A percentile compares a stretch with the other conserved stretches of the same genome.
phyloP scores from a whole-genome alignment of 164 flowering plant species.

The Tetracentron sinense region DNA sequence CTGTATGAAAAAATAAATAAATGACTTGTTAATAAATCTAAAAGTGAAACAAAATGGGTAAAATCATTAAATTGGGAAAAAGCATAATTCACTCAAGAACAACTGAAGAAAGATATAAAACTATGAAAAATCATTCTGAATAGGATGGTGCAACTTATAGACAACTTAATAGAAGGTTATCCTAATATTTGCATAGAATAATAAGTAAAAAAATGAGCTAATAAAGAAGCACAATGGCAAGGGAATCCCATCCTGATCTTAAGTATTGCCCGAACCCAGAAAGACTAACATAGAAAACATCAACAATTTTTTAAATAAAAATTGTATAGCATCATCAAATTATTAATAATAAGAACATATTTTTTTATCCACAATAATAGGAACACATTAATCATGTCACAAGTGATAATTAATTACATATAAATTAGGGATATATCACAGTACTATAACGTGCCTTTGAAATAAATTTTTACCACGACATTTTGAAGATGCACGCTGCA shows the following conservation, averaged over 20 bases:
- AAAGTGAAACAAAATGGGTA: neutral
- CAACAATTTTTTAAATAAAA: too few relatives aligned
- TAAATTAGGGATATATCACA: too few relatives aligned
- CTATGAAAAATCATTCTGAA: neutral
- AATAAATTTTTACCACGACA: too few relatives aligned
- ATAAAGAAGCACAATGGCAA: neutral
- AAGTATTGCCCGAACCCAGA: neutral
- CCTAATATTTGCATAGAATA: neutral
- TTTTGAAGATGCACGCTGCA: too few relatives aligned
- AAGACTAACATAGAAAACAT: too few relatives aligned
- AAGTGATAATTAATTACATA: too few relatives aligned
- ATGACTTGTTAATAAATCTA: neutral
- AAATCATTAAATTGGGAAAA: neutral
- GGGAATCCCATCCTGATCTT: neutral
- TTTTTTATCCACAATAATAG: too few relatives aligned
- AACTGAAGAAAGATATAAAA: neutral
- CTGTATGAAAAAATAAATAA: conserved; percentile 32
- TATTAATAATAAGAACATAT: too few relatives aligned
- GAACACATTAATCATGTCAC: too few relatives aligned
- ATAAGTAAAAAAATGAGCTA: neutral
- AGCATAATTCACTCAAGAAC: neutral
- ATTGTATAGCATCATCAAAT: too few relatives aligned
- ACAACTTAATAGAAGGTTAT: neutral
- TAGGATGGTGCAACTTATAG: neutral
- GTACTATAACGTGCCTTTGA: too few relatives aligned